Evolutionary conservation across 805 yeast species (phyloP).

Genomic region (Saturnispora kantuleensis): DNA sequence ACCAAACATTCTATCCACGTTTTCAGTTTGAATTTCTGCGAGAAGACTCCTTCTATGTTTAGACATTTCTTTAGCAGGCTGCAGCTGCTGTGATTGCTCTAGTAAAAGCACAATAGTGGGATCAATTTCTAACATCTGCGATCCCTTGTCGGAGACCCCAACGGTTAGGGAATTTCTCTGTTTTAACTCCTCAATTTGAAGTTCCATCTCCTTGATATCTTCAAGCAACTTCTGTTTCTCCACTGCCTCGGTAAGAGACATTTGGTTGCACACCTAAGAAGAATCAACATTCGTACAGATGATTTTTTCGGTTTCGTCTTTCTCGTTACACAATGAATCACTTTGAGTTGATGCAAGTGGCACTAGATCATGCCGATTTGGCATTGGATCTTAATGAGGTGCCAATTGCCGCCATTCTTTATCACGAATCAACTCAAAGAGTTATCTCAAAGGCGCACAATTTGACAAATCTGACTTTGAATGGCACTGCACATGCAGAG

Average conservation of each 20-base stretch:
- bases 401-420: conserved; percentile 78
- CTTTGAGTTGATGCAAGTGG: conserved; percentile 39
- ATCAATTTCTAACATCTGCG: neutral
- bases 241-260: conserved; percentile 5
- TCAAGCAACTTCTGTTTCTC: conserved; percentile 12
- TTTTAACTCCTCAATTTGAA: conserved; percentile 9
- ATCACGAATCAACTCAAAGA: conserved; percentile 27
- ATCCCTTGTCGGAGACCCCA: neutral
- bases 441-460: conserved; percentile 74
- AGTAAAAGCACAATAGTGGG: neutral
- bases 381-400: conserved; percentile 67
- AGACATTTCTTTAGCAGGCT: conserved; percentile 1
- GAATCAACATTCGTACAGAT: neutral
- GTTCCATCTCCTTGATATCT: conserved; percentile 12
- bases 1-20: conserved; percentile 39
- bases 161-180: neutral
- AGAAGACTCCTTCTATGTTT: neutral
- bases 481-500: conserved; percentile 92
- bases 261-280: neutral
- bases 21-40: conserved; percentile 31
- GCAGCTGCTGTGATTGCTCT: neutral
- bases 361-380: conserved; percentile 46
- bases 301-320: neutral
- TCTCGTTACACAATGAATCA: conserved; percentile 9
- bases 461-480: conserved; percentile 72